Base-by-base conservation (phyloP, 768 basidiomycete species). In the Mycena sanguinolenta region DNA sequence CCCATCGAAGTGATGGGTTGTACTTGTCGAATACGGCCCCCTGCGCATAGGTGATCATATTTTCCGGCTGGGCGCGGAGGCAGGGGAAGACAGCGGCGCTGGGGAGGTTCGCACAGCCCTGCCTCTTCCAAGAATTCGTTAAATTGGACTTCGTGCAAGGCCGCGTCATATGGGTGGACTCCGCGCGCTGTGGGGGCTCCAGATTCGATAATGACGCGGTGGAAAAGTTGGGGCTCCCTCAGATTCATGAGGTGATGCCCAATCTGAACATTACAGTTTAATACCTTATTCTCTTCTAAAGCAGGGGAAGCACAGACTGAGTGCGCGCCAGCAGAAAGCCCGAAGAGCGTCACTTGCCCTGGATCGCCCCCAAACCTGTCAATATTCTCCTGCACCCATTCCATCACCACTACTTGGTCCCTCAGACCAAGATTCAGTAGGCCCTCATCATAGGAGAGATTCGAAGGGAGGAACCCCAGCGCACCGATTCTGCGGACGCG, bases 361-460 rank as follows among this genome's bases (percentile, higher is more conserved):
- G 59, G 59, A 30, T 61, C 59, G 21, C 59, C 59, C 6, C 59
- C 59, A 19, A 61, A 61, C 13, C 44, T 32, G 30, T 49, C 27
- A 10, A 61, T 61, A 25, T 61, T 61, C 44, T 61, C 59, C 30
- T 50, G 59, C 25, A 61, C 59, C 59, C 59, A 61, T 61, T 61
- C 44, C 59, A 61, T 49, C 21, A 53, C 52, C 28, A 53, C 28
- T 14, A 61, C 30, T 9, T 61, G 59, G 46, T 61, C 59, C 32
- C 32, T 61, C 44, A 61, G n/a, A 3, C 59, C 59, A n/a, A 61
- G 59, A n/a, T 61, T 61, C 14, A 61, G 14, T 12, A 61, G 46
- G 28, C 52, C 28, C 28, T 53, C 52, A 28, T 53, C 52, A 12
- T 44, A 46, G 16, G 59, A 61, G 13, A 61, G 59, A 6, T 16